phyloP scores from a whole-genome alignment of 1,139 yeast genomes.

The Yarrowia galli region DNA sequence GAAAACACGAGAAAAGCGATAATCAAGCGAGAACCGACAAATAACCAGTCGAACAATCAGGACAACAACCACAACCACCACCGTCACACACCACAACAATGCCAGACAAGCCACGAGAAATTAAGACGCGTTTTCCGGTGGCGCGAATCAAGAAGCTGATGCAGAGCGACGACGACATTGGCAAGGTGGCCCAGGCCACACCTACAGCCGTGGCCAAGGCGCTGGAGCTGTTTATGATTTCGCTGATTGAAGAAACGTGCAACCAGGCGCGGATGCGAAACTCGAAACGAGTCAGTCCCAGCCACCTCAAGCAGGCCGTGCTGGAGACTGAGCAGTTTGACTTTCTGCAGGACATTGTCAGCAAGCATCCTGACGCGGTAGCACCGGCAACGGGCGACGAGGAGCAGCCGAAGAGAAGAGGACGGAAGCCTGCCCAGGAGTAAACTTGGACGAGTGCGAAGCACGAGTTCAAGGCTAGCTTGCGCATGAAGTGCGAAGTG shows the following conservation, averaged over 20 bases:
- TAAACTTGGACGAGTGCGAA: background rate
- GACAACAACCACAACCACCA: background rate
- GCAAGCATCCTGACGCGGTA: constrained; percentile 59
- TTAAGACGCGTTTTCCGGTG: constrained; percentile 95
- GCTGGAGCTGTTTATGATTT: constrained; percentile 87
- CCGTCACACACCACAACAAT: background rate
- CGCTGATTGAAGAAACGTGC: constrained; percentile 84
- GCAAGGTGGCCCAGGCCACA: constrained; percentile 98
- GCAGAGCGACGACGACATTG: constrained; percentile 98
- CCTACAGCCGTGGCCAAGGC: constrained; percentile 97
- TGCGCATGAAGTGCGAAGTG: background rate
- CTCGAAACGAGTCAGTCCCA: constrained; percentile 81
- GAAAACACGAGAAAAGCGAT: background rate
- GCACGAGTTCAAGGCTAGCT: too few relatives aligned
- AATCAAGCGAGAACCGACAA: too few relatives aligned
- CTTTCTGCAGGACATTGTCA: constrained; percentile 77
- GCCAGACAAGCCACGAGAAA: constrained; percentile 47
- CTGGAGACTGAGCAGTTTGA: constrained; percentile 89
- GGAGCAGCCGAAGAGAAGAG: constrained; percentile 22
- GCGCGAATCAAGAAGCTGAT: constrained; percentile 94
- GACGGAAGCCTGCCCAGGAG: constrained; percentile 33
- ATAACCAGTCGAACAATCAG: background rate
- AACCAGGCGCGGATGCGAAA: constrained; percentile 79
- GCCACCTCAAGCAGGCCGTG: constrained; percentile 84
- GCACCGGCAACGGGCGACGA: constrained; percentile 39